Evolutionary conservation across 176 grass and related monocot species (phyloP).

Genomic region (Luzula sylvatica): DNA sequence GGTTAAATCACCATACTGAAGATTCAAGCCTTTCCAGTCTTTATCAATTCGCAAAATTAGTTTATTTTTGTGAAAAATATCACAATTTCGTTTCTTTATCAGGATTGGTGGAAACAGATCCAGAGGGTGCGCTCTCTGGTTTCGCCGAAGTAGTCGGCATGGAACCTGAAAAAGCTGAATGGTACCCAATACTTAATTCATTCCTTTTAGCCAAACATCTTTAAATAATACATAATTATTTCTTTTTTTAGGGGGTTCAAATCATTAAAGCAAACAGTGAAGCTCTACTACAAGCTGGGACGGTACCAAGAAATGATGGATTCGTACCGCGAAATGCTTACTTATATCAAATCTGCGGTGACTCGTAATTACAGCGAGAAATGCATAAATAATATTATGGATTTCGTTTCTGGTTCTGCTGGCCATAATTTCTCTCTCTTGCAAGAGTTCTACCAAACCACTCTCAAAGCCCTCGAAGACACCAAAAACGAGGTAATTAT

Average conservation of each 20-base stretch:
- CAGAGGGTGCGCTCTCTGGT: constrained; percentile 82
- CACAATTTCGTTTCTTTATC: constrained; percentile 9
- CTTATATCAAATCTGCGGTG: constrained; percentile 95
- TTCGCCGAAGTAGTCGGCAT: constrained; percentile 83
- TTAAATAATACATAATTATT: too few species aligned
- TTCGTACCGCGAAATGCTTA: constrained; percentile 91
- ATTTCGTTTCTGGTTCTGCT: constrained; percentile 96
- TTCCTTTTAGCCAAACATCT: too few species aligned
- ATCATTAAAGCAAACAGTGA: constrained; percentile 96
- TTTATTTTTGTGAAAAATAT: too few species aligned
- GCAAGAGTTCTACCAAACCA: constrained; percentile 96
- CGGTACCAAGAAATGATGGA: constrained; percentile 98
- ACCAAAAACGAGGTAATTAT: constrained; percentile 83
- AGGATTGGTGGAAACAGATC: constrained; percentile 96
- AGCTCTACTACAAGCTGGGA: constrained; percentile 88
- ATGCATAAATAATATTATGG: constrained; percentile 99
- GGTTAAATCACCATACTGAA: background rate
- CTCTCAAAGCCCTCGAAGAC: constrained; percentile 90
- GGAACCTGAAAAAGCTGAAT: constrained; percentile 97
- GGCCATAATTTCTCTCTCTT: constrained; percentile 89
- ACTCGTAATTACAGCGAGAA: constrained; percentile 99
- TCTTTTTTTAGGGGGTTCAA: constrained; percentile 72
- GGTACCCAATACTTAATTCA: constrained; percentile 27
- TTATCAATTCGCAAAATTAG: background rate
- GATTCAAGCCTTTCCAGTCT: background rate